Evolutionary conservation across 148 eudicot species (phyloP).

Genomic region (Talinum fruticosum): DNA sequence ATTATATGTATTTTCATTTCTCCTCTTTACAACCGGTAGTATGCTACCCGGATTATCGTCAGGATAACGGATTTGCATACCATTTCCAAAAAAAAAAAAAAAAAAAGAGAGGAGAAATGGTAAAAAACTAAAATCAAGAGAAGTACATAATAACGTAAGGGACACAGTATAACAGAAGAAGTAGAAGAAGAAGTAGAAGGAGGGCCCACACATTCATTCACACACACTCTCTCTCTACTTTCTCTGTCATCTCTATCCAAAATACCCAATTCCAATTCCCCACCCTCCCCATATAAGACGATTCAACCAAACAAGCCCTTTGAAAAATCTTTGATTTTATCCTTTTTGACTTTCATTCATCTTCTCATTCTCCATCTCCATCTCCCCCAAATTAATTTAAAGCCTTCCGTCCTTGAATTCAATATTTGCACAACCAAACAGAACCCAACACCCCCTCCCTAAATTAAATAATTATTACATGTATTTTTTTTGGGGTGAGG

Average conservation of each 20-base stretch:
- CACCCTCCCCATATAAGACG: slow-evolving; percentile 12
- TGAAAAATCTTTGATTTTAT: slow-evolving; percentile 11
- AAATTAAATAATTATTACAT: not conserved
- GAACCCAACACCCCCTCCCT: not conserved
- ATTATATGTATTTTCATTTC: too few relatives aligned
- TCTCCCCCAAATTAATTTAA: not conserved
- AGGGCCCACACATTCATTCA: slow-evolving; percentile 19
- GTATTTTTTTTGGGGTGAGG: not conserved
- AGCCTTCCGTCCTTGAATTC: slow-evolving; percentile 11
- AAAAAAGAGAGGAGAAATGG: slow-evolving; percentile 1
- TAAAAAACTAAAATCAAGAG: not conserved
- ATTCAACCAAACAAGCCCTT: slow-evolving; percentile 17
- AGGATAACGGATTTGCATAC: too few relatives aligned
- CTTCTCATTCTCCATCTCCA: slow-evolving; percentile 6
- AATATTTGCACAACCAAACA: slow-evolving; percentile 9
- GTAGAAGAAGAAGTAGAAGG: slow-evolving; percentile 5
- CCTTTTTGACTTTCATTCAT: slow-evolving; percentile 25
- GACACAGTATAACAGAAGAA: slow-evolving; percentile 30
- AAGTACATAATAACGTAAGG: slow-evolving; percentile 29
- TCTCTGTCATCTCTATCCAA: slow-evolving; percentile 23
- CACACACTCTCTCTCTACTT: not conserved
- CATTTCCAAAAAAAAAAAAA: too few relatives aligned
- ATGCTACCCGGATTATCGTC: too few relatives aligned
- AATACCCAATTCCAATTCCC: not conserved
- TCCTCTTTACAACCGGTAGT: too few relatives aligned